phyloP scores from a whole-genome alignment of 257 asterid species.

The Solanum virginianum region DNA sequence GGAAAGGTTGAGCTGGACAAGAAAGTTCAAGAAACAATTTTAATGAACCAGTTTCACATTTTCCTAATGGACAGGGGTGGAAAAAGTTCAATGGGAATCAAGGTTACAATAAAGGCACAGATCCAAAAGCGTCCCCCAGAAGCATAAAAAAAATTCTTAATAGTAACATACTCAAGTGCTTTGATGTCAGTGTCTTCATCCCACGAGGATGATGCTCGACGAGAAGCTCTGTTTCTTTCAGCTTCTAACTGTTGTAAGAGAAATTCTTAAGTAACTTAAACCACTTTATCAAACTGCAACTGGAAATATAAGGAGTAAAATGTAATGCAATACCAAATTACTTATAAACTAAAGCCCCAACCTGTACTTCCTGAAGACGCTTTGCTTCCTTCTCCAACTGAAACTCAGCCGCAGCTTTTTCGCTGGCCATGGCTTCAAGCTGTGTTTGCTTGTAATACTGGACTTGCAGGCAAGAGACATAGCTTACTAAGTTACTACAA shows the following conservation, averaged over 20 bases:
- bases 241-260: slow-evolving; percentile 59
- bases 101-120: background rate
- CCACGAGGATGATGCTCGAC: slow-evolving; percentile 90
- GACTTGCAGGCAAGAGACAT: background rate
- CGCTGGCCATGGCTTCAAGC: slow-evolving; percentile 94
- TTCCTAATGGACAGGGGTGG: background rate
- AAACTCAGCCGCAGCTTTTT: slow-evolving; percentile 98
- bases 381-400: slow-evolving; percentile 96
- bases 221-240: slow-evolving; percentile 73
- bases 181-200: slow-evolving; percentile 93
- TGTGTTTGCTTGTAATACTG: slow-evolving; percentile 99
- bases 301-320: background rate
- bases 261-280: background rate
- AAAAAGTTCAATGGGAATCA: background rate
- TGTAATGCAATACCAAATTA: background rate
- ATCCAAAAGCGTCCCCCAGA: background rate
- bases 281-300: background rate
- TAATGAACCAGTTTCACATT: background rate
- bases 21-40: background rate
- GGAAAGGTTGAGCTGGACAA: background rate
- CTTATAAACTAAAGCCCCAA: slow-evolving; percentile 12
- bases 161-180: slow-evolving; percentile 78
- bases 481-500: background rate
- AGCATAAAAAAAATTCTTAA: background rate
- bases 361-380: slow-evolving; percentile 83